Evolutionary conservation across 371 early-diverging fungal species (phyloP).

Genomic region (Mucor piriformis): DNA sequence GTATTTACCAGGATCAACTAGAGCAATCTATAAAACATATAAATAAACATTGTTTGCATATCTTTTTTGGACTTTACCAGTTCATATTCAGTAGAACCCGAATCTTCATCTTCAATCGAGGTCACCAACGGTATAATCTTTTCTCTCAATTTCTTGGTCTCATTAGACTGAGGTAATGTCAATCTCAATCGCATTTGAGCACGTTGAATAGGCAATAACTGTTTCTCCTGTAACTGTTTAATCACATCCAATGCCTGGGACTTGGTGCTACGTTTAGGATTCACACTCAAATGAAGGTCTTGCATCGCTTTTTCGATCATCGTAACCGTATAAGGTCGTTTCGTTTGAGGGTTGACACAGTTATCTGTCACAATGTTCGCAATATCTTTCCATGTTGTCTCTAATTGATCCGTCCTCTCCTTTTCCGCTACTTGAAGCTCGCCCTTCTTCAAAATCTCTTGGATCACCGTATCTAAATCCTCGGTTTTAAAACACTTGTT

Average conservation of each 20-base stretch:
- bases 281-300: constrained; percentile 89
- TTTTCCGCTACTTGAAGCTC: constrained; percentile 95
- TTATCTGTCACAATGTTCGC: constrained; percentile 92
- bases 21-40: constrained; percentile 58
- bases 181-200: constrained; percentile 93
- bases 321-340: constrained; percentile 92
- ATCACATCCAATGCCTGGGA: constrained; percentile 91
- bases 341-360: constrained; percentile 94
- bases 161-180: constrained; percentile 74
- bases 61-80: constrained; percentile 53
- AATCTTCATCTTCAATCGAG: constrained; percentile 88
- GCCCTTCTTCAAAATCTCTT: constrained; percentile 93
- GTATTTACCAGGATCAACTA: constrained; percentile 95
- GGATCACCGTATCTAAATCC: constrained; percentile 79
- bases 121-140: constrained; percentile 71
- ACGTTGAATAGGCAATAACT: constrained; percentile 86
- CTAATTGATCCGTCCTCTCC: constrained; percentile 88
- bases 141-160: constrained; percentile 86
- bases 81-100: constrained; percentile 76
- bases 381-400: constrained; percentile 85
- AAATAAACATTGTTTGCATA: not conserved
- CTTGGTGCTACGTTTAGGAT: constrained; percentile 86
- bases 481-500: constrained; percentile 87
- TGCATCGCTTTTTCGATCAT: constrained; percentile 97
- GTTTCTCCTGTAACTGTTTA: constrained; percentile 85